These are phyloP conservation scores for Ilyonectria sp. DNA, from an alignment of 2,329 filamentous ascomycete genomes.

Conservation along the genomic window DNA sequence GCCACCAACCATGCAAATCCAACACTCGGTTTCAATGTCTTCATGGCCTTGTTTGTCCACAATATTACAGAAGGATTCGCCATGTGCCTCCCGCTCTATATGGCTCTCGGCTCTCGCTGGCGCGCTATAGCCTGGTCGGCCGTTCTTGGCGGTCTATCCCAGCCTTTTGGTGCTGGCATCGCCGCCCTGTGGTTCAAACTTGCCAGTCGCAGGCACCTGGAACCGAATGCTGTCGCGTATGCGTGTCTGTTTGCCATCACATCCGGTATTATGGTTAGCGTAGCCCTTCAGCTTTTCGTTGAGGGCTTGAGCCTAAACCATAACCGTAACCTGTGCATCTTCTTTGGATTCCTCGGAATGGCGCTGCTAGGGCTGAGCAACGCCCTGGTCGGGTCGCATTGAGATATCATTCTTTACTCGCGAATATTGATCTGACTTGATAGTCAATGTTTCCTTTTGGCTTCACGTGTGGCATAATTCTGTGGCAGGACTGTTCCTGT, in stretches of 20 bases:
- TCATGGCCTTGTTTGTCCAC: slow-evolving; percentile 96
- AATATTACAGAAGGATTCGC: slow-evolving; percentile 98
- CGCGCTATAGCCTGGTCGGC: slow-evolving; percentile 90
- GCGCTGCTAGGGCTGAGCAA: slow-evolving; percentile 86
- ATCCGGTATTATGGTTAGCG: slow-evolving; percentile 95
- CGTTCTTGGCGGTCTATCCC: slow-evolving; percentile 86
- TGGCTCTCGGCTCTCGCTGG: slow-evolving; percentile 85
- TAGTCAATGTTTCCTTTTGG: not conserved
- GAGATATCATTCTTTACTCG: slow-evolving; percentile 18
- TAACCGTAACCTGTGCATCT: slow-evolving; percentile 81
- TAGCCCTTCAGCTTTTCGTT: slow-evolving; percentile 89
- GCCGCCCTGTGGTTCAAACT: slow-evolving; percentile 90
- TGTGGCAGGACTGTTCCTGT: not conserved
- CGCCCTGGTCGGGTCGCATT: slow-evolving; percentile 79
- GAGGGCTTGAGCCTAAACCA: slow-evolving; percentile 89
- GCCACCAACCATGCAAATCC: slow-evolving; percentile 98
- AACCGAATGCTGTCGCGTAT: slow-evolving; percentile 73
- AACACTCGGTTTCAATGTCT: slow-evolving; percentile 88
- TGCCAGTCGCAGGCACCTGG: slow-evolving; percentile 66
- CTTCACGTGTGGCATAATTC: not conserved
- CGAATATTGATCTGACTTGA: not conserved
- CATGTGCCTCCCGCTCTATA: slow-evolving; percentile 91
- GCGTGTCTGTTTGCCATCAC: slow-evolving; percentile 90
- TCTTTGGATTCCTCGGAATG: slow-evolving; percentile 90
- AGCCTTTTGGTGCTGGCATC: slow-evolving; percentile 87